Evolutionary conservation across 345 rosid genomes (phyloP).

Genomic region (Lepidium didymum): DNA sequence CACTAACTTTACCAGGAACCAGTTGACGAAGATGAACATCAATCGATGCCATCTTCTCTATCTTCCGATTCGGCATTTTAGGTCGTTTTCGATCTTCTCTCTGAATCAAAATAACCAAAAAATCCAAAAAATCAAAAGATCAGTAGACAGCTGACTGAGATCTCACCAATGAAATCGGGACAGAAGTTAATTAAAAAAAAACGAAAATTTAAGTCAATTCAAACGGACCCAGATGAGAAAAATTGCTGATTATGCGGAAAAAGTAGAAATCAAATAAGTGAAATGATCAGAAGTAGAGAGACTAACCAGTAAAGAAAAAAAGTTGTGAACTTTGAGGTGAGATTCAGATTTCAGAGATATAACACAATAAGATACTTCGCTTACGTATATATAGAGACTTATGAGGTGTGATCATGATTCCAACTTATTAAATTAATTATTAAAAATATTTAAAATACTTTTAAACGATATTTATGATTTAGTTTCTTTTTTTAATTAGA

Average conservation of each 20-base stretch:
- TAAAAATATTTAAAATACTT: too few species aligned
- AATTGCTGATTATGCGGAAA: not conserved
- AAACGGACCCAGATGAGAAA: conserved; percentile 4
- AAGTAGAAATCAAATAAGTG: not conserved
- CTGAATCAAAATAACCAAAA: conserved; percentile 16
- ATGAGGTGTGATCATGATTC: not conserved
- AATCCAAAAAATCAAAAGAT: conserved; percentile 5
- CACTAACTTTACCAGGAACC: conserved; percentile 80
- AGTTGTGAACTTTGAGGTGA: not conserved
- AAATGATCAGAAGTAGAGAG: not conserved
- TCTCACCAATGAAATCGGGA: conserved; percentile 1
- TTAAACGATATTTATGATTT: too few species aligned
- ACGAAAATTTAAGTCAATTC: not conserved
- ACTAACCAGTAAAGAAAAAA: not conserved
- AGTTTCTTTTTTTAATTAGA: not conserved
- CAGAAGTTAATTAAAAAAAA: not conserved
- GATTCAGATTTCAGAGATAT: conserved; percentile 17
- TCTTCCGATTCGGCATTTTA: conserved; percentile 47
- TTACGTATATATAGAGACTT: conserved; percentile 3
- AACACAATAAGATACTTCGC: not conserved
- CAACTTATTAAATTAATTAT: too few species aligned
- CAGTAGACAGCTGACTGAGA: not conserved
- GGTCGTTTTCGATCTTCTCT: not conserved
- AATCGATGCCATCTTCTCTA: conserved; percentile 90
- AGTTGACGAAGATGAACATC: conserved; percentile 85